These are phyloP conservation scores for Colletotrichum sp. DNA, from an alignment of 2,329 filamentous ascomycete species.

Conservation along the genomic window DNA sequence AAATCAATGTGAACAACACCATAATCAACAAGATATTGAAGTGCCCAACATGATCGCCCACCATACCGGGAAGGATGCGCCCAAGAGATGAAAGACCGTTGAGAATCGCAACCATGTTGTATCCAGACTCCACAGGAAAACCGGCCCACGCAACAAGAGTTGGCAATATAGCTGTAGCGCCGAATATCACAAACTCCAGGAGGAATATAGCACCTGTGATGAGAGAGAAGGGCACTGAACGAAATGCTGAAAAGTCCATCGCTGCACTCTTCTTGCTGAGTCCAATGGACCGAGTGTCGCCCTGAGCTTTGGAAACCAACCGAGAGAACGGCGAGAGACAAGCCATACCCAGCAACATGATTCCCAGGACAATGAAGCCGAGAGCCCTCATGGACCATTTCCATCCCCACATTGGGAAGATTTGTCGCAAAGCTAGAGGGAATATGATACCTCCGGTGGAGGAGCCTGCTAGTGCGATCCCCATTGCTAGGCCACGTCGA, in stretches of 20 bases:
- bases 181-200: slow-evolving; percentile 54
- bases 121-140: slow-evolving; percentile 42
- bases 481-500: slow-evolving; percentile 26
- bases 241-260: slow-evolving; percentile 46
- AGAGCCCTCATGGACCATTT: slow-evolving; percentile 36
- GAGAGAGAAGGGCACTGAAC: slow-evolving; percentile 43
- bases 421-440: slow-evolving; percentile 34
- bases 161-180: slow-evolving; percentile 48
- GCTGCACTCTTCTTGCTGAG: slow-evolving; percentile 24
- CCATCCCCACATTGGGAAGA: slow-evolving; percentile 32
- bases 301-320: slow-evolving; percentile 12
- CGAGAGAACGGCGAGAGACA: slow-evolving; percentile 38
- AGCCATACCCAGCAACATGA: slow-evolving; percentile 29
- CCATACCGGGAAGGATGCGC: slow-evolving; percentile 46
- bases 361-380: slow-evolving; percentile 30
- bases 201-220: slow-evolving; percentile 46
- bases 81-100: slow-evolving; percentile 48
- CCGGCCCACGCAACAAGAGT: slow-evolving; percentile 43
- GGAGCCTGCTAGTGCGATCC: slow-evolving; percentile 25
- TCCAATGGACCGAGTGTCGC: background rate
- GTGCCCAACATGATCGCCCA: slow-evolving; percentile 45
- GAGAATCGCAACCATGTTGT: slow-evolving; percentile 47
- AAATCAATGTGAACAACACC: slow-evolving; percentile 24
- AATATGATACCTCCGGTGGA: slow-evolving; percentile 33
- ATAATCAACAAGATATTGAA: slow-evolving; percentile 47